Conservation (phyloP, 2,329 filamentous ascomycete genomes). For the Pseudodiploospora longispora region DNA sequence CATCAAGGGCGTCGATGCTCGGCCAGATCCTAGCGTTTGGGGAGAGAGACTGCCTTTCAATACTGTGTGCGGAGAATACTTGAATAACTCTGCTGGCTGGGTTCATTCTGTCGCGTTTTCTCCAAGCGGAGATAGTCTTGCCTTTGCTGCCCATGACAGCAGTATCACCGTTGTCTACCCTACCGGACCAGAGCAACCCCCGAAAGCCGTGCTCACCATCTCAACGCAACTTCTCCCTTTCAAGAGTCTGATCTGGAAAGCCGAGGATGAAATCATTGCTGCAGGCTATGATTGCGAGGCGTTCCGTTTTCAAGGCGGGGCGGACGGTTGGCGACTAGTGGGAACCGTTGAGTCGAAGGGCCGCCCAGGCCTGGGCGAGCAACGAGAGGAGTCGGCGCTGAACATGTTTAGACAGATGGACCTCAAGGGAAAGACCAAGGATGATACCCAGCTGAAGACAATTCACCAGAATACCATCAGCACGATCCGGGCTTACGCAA, state of each 20-base stretch:
- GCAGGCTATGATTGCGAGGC: constrained; percentile 88
- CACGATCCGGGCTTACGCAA: constrained; percentile 70
- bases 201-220: constrained; percentile 81
- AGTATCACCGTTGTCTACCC: constrained; percentile 96
- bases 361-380: constrained; percentile 49
- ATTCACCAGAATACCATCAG: constrained; percentile 95
- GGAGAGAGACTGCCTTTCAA: constrained; percentile 95
- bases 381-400: constrained; percentile 80
- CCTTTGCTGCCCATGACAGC: constrained; percentile 91
- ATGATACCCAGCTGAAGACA: constrained; percentile 91
- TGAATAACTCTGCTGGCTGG: constrained; percentile 97
- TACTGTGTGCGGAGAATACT: constrained; percentile 91
- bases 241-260: constrained; percentile 85
- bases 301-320: constrained; percentile 75
- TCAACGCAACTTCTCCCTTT: constrained; percentile 87
- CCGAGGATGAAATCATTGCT: constrained; percentile 87
- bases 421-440: constrained; percentile 83
- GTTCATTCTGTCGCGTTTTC: constrained; percentile 91
- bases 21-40: constrained; percentile 83
- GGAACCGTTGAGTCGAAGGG: constrained; percentile 74
- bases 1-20: constrained; percentile 86
- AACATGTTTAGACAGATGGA: constrained; percentile 99
- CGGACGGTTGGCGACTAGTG: constrained; percentile 73
- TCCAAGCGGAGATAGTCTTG: constrained; percentile 83
- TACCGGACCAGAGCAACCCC: constrained; percentile 80